Conservation (phyloP, 768 basidiomycete genomes). For the Baorangia bicolor region DNA sequence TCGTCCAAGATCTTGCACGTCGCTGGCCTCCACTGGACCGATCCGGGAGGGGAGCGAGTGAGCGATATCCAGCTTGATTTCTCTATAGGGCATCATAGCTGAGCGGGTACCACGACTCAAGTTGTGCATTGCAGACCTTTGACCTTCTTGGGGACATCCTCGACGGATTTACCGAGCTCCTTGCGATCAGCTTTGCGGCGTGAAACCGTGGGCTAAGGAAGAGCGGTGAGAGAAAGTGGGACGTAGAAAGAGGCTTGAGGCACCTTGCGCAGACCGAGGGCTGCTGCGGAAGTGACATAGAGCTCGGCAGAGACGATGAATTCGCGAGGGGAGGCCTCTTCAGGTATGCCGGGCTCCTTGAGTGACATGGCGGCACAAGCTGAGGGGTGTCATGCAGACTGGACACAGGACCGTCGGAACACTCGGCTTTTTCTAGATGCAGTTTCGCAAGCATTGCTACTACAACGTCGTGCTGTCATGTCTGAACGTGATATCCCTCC, state of each 20-base stretch:
- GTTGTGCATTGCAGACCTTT: slow-evolving; percentile 47
- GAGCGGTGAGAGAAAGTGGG: slow-evolving; percentile 8
- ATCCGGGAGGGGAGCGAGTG: slow-evolving; percentile 45
- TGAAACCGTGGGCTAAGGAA: slow-evolving; percentile 41
- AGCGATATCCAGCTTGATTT: slow-evolving; percentile 72
- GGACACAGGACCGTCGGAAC: neutral
- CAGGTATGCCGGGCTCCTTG: slow-evolving; percentile 4
- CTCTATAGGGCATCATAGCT: slow-evolving; percentile 40
- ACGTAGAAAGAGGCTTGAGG: neutral
- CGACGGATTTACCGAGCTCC: slow-evolving; percentile 36
- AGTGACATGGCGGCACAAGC: slow-evolving; percentile 13
- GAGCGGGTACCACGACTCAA: neutral
- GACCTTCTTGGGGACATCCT: slow-evolving; percentile 50
- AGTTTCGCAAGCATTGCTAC: slow-evolving; percentile 1
- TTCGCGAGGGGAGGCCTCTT: slow-evolving; percentile 37
- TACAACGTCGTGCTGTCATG: slow-evolving; percentile 2
- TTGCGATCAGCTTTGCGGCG: slow-evolving; percentile 60
- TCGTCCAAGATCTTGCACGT: slow-evolving; percentile 71
- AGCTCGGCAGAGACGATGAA: slow-evolving; percentile 63
- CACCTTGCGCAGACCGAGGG: slow-evolving; percentile 58
- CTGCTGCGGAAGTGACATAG: slow-evolving; percentile 54
- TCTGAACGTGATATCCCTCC: neutral
- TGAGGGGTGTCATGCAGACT: neutral
- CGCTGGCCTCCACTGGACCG: slow-evolving; percentile 70
- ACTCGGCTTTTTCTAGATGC: neutral